A percentile compares a stretch with the other conserved stretches of the same genome.
phyloP scores from a whole-genome alignment of 768 basidiomycete species.

The Clitopilus passeckerianus region DNA sequence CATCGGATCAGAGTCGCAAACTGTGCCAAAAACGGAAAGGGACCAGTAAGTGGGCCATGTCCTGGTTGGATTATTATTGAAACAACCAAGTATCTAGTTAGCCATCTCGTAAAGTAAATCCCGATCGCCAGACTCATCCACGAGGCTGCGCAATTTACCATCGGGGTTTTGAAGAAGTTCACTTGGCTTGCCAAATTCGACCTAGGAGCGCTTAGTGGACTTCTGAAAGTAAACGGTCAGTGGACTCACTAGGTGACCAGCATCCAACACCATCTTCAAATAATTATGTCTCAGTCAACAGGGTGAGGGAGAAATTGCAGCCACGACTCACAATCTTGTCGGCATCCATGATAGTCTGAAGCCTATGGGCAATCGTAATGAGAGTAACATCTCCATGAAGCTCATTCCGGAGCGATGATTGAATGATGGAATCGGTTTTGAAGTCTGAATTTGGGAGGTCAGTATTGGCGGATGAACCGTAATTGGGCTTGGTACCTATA shows the following conservation, averaged over 20 bases:
- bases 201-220: constrained; percentile 10
- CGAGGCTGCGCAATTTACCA: constrained; percentile 50
- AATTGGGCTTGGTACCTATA: constrained; percentile 29
- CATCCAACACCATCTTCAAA: constrained; percentile 46
- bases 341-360: constrained; percentile 67
- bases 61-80: no score
- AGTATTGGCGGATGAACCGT: neutral
- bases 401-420: constrained; percentile 61
- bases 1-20: no score
- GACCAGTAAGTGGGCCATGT: no score
- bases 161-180: constrained; percentile 46
- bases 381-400: constrained; percentile 56
- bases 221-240: neutral
- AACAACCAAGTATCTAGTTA: neutral
- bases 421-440: constrained; percentile 65
- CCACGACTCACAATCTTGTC: constrained; percentile 41
- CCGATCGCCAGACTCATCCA: constrained; percentile 56
- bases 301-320: neutral
- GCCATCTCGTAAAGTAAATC: constrained; percentile 42
- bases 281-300: neutral
- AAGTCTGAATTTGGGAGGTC: constrained; percentile 33
- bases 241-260: constrained; percentile 41
- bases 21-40: no score
- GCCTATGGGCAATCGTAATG: constrained; percentile 66
- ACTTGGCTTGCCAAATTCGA: constrained; percentile 52